Evolutionary conservation across 1,284 basidiomycete species (phyloP).

Genomic region (Rhodotorula mucilaginosa): DNA sequence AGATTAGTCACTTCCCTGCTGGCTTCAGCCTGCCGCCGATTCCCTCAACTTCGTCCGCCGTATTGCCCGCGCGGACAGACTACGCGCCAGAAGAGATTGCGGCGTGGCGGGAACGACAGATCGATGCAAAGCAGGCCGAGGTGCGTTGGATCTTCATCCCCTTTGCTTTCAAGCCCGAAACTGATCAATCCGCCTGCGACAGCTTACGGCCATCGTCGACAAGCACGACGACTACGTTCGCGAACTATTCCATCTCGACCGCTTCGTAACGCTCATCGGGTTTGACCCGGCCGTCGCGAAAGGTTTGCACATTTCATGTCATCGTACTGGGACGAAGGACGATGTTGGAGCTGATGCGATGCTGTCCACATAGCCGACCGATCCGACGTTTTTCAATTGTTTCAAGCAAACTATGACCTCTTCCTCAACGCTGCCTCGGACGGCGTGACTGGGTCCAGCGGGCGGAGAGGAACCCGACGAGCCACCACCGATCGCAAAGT

Average conservation of each 20-base stretch:
- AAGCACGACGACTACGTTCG: constrained; percentile 58
- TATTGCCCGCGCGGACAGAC: background rate
- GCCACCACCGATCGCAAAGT: constrained; percentile 59
- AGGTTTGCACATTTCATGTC: constrained; percentile 20
- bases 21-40: constrained; percentile 3
- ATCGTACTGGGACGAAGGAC: background rate
- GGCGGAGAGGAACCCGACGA: constrained; percentile 64
- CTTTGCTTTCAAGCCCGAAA: background rate
- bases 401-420: constrained; percentile 61
- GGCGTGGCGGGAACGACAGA: constrained; percentile 21
- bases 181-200: background rate
- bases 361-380: constrained; percentile 54
- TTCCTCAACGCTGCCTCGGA: constrained; percentile 49
- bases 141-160: constrained; percentile 3
- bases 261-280: constrained; percentile 67
- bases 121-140: constrained; percentile 33
- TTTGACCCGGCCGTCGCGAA: constrained; percentile 76
- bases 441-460: constrained; percentile 20
- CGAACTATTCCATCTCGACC: constrained; percentile 79
- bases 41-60: constrained; percentile 15
- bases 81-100: constrained; percentile 14
- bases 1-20: background rate
- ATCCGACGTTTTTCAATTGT: constrained; percentile 62
- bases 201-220: constrained; percentile 37
- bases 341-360: background rate